Evolutionary conservation across 352 stramenopile species (phyloP).

Genomic region (Phytophthora pseudosyringae): DNA sequence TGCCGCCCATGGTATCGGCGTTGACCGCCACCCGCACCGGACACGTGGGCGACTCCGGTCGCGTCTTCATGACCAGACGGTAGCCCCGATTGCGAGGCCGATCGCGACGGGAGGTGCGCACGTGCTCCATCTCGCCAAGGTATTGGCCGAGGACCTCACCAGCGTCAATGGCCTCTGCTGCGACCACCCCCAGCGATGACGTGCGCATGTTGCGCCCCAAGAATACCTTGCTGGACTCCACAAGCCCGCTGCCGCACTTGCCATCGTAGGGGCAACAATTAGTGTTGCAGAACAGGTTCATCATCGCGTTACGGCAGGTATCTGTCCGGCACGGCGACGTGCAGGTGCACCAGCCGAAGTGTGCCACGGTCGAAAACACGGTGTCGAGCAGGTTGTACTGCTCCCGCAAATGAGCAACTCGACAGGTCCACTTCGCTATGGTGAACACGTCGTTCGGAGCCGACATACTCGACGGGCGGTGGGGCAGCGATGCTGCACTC

Average conservation of each 20-base stretch:
- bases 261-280: background rate
- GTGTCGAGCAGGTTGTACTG: conserved; percentile 5
- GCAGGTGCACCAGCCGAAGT: background rate
- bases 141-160: conserved; percentile 14
- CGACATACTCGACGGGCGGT: background rate
- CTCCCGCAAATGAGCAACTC: conserved; percentile 1
- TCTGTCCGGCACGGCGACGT: background rate
- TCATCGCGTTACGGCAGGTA: background rate
- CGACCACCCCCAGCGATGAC: background rate
- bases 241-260: background rate
- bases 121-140: conserved; percentile 8
- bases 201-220: background rate
- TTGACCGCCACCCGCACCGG: conserved; percentile 2
- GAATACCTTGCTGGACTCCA: background rate
- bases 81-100: background rate
- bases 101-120: background rate
- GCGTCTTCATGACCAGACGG: background rate
- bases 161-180: background rate
- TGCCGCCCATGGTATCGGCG: background rate
- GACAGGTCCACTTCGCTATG: background rate
- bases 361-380: background rate
- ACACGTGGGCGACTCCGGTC: background rate
- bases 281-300: background rate
- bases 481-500: background rate
- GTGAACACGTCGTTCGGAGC: background rate